phyloP scores from a whole-genome alignment of 371 early-diverging fungal species.

The Mortierella sp. region DNA sequence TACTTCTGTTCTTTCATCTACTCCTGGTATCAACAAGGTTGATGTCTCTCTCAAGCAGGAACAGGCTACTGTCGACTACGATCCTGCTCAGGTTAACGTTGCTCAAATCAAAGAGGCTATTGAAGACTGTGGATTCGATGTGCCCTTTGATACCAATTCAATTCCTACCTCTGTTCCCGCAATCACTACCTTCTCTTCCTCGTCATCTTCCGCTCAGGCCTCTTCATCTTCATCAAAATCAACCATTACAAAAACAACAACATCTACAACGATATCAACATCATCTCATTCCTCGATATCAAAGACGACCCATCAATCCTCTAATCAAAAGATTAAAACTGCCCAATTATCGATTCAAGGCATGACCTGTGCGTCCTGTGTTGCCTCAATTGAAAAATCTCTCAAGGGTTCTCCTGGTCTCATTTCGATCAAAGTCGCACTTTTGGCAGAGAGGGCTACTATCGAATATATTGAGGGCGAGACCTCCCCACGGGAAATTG shows the following conservation, averaged over 20 bases:
- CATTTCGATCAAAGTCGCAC: constrained; percentile 68
- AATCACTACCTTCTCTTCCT: constrained; percentile 1
- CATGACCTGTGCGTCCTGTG: constrained; percentile 93
- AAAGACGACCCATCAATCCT: constrained; percentile 18
- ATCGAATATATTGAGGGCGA: constrained; percentile 71
- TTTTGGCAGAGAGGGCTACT: constrained; percentile 87
- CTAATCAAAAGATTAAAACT: constrained; percentile 20
- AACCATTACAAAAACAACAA: background rate
- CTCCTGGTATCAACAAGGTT: constrained; percentile 61
- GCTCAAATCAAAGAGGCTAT: constrained; percentile 57
- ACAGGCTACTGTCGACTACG: constrained; percentile 61
- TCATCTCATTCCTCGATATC: constrained; percentile 13
- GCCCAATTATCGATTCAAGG: constrained; percentile 72
- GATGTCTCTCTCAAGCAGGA: constrained; percentile 66
- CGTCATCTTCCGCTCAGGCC: background rate
- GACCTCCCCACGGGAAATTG: constrained; percentile 62
- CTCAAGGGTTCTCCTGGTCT: constrained; percentile 65
- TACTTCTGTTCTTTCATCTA: constrained; percentile 60
- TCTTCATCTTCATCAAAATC: background rate
- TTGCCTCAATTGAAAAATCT: constrained; percentile 79
- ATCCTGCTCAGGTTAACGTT: constrained; percentile 25
- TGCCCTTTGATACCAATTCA: constrained; percentile 27
- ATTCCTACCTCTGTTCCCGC: background rate
- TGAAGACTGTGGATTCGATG: constrained; percentile 75
- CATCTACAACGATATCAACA: background rate